phyloP scores from a whole-genome alignment of 192 early-diverging fungal species.

The Kickxella alabastrina region DNA sequence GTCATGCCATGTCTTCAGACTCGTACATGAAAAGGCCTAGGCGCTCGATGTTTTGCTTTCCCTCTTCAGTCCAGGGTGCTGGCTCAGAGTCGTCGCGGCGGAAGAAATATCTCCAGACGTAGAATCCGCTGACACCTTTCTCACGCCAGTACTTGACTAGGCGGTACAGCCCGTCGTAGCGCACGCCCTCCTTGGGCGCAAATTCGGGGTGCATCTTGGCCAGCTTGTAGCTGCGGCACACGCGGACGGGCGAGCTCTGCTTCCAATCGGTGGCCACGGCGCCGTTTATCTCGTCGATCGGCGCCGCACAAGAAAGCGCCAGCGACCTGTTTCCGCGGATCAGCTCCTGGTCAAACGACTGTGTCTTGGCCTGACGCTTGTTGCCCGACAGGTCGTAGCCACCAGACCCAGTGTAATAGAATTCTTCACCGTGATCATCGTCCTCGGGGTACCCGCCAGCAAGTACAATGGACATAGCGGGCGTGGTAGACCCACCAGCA shows the following conservation, averaged over 20 bases:
- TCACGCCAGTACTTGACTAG: slow-evolving; percentile 63
- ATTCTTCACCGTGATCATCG: slow-evolving; percentile 60
- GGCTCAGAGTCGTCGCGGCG: slow-evolving; percentile 61
- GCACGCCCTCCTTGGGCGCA: slow-evolving; percentile 54
- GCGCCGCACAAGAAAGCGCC: slow-evolving; percentile 56
- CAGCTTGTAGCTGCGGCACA: slow-evolving; percentile 54
- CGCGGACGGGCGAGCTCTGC: slow-evolving; percentile 55
- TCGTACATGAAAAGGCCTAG: slow-evolving; percentile 50
- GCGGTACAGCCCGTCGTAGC: slow-evolving; percentile 69
- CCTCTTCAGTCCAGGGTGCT: slow-evolving; percentile 61
- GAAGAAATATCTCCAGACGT: slow-evolving; percentile 63
- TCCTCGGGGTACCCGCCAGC: slow-evolving; percentile 65
- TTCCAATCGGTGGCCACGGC: slow-evolving; percentile 53
- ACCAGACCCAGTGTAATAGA: slow-evolving; percentile 67
- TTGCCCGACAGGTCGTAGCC: slow-evolving; percentile 59
- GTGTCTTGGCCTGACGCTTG: slow-evolving; percentile 49
- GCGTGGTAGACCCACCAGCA: slow-evolving; percentile 47
- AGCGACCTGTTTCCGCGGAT: slow-evolving; percentile 56
- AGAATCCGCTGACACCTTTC: slow-evolving; percentile 43
- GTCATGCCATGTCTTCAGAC: slow-evolving; percentile 6
- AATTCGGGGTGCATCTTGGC: slow-evolving; percentile 49
- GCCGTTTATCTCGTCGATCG: slow-evolving; percentile 36
- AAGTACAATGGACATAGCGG: slow-evolving; percentile 62
- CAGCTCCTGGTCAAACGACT: slow-evolving; percentile 59
- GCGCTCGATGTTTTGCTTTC: slow-evolving; percentile 39